These are phyloP conservation scores for Suillus plorans DNA, from an alignment of 768 basidiomycete species.

Conservation along the genomic window DNA sequence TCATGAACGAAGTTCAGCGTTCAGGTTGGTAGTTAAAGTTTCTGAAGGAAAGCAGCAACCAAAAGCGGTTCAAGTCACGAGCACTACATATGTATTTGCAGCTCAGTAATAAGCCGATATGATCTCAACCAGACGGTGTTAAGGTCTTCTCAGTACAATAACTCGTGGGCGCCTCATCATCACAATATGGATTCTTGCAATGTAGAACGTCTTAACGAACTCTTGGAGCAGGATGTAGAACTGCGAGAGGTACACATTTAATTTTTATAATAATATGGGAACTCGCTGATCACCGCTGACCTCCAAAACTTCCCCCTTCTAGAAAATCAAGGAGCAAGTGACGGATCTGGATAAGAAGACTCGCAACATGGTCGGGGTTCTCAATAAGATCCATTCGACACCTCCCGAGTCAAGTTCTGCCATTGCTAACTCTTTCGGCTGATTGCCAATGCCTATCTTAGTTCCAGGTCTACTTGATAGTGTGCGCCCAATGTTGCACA, in stretches of 20 bases:
- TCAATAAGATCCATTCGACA: constrained; percentile 82
- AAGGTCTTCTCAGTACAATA: background rate
- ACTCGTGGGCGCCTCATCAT: background rate
- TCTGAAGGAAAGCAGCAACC: background rate
- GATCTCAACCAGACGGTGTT: background rate
- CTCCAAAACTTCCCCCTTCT: constrained; percentile 12
- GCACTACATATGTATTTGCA: background rate
- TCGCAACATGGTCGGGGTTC: constrained; percentile 66
- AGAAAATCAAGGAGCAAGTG: constrained; percentile 84
- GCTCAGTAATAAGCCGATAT: background rate
- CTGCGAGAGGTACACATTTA: constrained; percentile 55
- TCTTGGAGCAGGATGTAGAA: constrained; percentile 64
- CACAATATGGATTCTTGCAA: constrained; percentile 53
- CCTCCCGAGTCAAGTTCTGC: constrained; percentile 54
- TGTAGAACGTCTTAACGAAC: constrained; percentile 53
- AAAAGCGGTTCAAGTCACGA: background rate
- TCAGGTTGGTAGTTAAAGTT: background rate
- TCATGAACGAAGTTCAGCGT: constrained; percentile 20
- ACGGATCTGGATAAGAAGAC: constrained; percentile 73
- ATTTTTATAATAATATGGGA: background rate
- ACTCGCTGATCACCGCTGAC: constrained; percentile 2
- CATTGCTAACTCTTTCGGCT: constrained; percentile 9
- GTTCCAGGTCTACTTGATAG: constrained; percentile 60
- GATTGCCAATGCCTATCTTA: constrained; percentile 28
- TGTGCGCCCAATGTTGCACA: constrained; percentile 53